These are phyloP conservation scores for Rubia yunnanensis DNA, from an alignment of 257 asterid species.

Conservation along the genomic window DNA sequence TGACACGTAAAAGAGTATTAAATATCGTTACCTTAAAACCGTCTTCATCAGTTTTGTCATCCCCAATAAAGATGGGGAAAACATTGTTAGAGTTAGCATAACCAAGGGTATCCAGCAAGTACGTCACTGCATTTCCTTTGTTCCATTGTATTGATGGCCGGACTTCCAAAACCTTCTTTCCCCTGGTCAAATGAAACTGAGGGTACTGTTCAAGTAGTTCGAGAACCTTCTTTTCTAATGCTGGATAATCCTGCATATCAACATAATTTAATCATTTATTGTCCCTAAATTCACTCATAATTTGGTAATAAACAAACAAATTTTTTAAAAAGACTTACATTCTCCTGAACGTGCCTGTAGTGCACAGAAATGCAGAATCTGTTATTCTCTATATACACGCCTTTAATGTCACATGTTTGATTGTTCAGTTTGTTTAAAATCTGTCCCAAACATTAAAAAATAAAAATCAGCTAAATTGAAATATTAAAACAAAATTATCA, in stretches of 20 bases:
- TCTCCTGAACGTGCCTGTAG: conserved; percentile 56
- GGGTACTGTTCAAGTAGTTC: conserved; percentile 28
- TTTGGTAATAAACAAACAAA: too few species aligned
- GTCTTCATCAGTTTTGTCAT: conserved; percentile 81
- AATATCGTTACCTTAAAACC: conserved; percentile 66
- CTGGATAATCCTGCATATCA: conserved; percentile 38
- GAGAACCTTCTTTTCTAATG: conserved; percentile 37
- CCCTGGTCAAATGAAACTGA: conserved; percentile 51
- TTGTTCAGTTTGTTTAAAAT: conserved; percentile 45
- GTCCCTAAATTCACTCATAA: too few species aligned
- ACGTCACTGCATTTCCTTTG: conserved; percentile 64
- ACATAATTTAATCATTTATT: background rate
- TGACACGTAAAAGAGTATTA: too few species aligned
- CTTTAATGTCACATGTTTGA: conserved; percentile 33
- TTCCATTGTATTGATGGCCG: conserved; percentile 83
- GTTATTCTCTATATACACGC: conserved; percentile 73
- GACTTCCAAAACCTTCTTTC: conserved; percentile 73
- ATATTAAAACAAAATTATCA: background rate
- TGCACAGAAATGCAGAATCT: conserved; percentile 78
- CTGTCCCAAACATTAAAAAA: conserved; percentile 23
- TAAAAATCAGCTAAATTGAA: background rate
- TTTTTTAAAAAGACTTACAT: conserved; percentile 30
- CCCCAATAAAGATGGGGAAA: conserved; percentile 66
- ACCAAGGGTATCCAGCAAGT: conserved; percentile 56
- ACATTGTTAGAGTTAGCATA: conserved; percentile 34